Conservation (phyloP, 1,139 yeast species). For the Pichia sp. region DNA sequence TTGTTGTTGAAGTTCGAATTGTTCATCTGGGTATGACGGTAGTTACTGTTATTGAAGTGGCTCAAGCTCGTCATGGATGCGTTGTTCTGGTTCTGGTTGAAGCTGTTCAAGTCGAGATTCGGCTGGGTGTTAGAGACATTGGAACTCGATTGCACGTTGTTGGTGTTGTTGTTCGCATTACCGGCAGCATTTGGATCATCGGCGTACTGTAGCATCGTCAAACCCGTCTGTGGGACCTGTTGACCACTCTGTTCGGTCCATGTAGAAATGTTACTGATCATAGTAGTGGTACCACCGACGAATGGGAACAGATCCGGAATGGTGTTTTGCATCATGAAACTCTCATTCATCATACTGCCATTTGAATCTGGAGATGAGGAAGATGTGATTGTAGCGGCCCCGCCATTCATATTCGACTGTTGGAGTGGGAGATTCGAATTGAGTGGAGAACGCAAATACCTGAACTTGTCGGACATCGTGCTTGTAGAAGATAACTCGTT, state of each 20-base stretch:
- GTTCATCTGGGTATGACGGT: no score
- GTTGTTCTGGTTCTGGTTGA: no score
- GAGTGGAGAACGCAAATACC: conserved; percentile 1
- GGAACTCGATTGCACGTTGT: neutral
- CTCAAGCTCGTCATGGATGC: no score
- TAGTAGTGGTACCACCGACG: conserved; percentile 53
- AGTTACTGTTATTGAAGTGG: neutral
- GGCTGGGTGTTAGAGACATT: neutral
- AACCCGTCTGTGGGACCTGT: conserved; percentile 35
- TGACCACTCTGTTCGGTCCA: conserved; percentile 53
- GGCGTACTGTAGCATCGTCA: conserved; percentile 24
- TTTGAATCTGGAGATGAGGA: conserved; percentile 14
- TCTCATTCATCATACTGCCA: conserved; percentile 6
- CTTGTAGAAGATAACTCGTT: conserved; percentile 2
- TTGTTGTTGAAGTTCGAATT: neutral
- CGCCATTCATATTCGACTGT: neutral
- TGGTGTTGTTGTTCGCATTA: neutral
- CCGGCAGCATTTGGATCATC: conserved; percentile 4
- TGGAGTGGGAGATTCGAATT: neutral
- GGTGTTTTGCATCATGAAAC: conserved; percentile 17
- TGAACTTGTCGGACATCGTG: conserved; percentile 2
- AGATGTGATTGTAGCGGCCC: conserved; percentile 3
- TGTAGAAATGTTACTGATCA: conserved; percentile 60
- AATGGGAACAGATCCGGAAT: conserved; percentile 39
- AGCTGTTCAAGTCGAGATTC: neutral